A percentile compares a stretch with the other conserved stretches of the same genome.
Conservation (phyloP, 2,329 filamentous ascomycete genomes). For the Stagonosporopsis vannaccii region DNA sequence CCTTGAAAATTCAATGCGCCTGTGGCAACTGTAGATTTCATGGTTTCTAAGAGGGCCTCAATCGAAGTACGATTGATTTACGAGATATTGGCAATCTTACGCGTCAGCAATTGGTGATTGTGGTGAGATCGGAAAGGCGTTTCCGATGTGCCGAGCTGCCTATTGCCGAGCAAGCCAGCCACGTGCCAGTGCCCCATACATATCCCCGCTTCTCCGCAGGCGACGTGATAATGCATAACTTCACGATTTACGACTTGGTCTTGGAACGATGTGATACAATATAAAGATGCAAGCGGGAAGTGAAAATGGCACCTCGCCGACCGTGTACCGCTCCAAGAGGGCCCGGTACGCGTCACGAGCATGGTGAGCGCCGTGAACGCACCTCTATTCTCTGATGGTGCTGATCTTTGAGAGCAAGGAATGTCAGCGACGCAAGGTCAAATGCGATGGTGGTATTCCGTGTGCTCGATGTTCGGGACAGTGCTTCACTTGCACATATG, state of each 20-base stretch:
- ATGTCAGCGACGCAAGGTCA: slow-evolving; percentile 18
- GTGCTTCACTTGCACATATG: slow-evolving; percentile 10
- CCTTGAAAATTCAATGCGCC: not conserved
- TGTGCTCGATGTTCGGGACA: slow-evolving; percentile 17
- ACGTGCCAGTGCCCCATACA: not conserved
- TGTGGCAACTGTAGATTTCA: not conserved
- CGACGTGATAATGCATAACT: too few species aligned
- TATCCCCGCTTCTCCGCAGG: not conserved
- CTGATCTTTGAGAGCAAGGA: slow-evolving; percentile 16
- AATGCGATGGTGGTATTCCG: slow-evolving; percentile 11
- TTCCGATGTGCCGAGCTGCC: not conserved
- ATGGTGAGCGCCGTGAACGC: slow-evolving; percentile 5
- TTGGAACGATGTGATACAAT: not conserved
- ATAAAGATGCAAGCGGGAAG: not conserved
- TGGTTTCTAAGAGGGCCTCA: not conserved
- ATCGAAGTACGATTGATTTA: too few species aligned
- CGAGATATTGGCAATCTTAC: not conserved
- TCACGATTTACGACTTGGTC: not conserved
- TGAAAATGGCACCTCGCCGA: not conserved
- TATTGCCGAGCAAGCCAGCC: not conserved
- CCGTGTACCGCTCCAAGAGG: slow-evolving; percentile 16
- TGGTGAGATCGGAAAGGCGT: not conserved
- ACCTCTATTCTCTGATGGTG: not conserved
- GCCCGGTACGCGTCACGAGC: slow-evolving; percentile 12
- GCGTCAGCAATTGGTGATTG: not conserved